A percentile compares a stretch with the other conserved stretches of the same genome.
These are phyloP conservation scores for Cryptococcus amylolentus DNA, from an alignment of 1,284 basidiomycete genomes.

Conservation along the genomic window DNA sequence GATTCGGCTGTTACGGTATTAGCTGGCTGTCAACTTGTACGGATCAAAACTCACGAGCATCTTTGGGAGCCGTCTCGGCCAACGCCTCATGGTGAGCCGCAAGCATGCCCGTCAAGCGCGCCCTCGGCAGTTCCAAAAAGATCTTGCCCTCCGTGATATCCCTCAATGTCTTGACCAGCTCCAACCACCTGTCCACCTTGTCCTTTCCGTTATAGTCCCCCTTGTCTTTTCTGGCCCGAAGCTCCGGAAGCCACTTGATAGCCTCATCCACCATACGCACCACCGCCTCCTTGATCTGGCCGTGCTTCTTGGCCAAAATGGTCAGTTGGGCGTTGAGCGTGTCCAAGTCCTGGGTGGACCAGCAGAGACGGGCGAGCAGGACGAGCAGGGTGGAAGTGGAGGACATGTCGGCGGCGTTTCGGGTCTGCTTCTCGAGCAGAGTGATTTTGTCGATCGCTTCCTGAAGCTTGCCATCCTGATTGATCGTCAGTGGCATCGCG, in stretches of 20 bases:
- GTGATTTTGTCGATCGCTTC: slow-evolving; percentile 88
- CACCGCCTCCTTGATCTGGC: slow-evolving; percentile 87
- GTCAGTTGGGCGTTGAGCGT: slow-evolving; percentile 71
- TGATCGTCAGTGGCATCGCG: slow-evolving; percentile 20
- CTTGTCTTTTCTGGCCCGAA: slow-evolving; percentile 51
- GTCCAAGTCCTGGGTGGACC: slow-evolving; percentile 60
- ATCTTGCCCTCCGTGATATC: slow-evolving; percentile 98
- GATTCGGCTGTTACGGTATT: slow-evolving; percentile 3
- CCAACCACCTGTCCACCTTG: slow-evolving; percentile 66
- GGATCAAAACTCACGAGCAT: not conserved
- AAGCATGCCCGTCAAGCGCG: slow-evolving; percentile 82
- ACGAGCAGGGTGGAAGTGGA: slow-evolving; percentile 86
- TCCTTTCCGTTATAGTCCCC: slow-evolving; percentile 57
- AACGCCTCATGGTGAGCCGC: slow-evolving; percentile 77
- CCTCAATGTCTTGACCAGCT: slow-evolving; percentile 82
- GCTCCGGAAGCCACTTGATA: slow-evolving; percentile 72
- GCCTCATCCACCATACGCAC: slow-evolving; percentile 85
- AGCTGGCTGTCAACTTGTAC: not conserved
- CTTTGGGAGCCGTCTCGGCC: slow-evolving; percentile 42
- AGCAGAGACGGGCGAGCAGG: slow-evolving; percentile 66
- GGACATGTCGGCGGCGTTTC: slow-evolving; percentile 89
- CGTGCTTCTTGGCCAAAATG: slow-evolving; percentile 89
- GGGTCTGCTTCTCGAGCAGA: slow-evolving; percentile 87
- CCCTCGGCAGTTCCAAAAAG: slow-evolving; percentile 94
- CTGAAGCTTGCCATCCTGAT: slow-evolving; percentile 65